phyloP scores from a whole-genome alignment of 2,329 filamentous ascomycete species.

The Aspergillus flavus region DNA sequence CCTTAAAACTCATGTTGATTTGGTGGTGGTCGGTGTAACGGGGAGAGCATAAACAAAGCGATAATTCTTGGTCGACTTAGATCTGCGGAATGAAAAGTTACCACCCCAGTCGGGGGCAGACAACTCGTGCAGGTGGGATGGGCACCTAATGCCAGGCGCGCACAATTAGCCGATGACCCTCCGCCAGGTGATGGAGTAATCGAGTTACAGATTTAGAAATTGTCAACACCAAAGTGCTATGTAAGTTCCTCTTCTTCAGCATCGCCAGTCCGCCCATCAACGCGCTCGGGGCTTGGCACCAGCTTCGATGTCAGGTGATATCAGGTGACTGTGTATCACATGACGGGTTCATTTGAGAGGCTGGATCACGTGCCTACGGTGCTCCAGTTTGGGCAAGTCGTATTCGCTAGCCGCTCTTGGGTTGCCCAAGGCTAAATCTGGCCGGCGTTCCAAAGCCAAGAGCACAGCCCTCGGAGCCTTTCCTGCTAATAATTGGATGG shows the following conservation, averaged over 20 bases:
- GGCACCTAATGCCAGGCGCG: neutral
- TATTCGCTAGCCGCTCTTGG: conserved; percentile 16
- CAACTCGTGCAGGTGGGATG: neutral
- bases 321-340: conserved; percentile 11
- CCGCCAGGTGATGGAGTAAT: neutral
- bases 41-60: conserved; percentile 11
- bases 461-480: conserved; percentile 4
- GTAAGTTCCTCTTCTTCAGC: conserved; percentile 2
- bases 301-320: conserved; percentile 17
- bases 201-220: neutral
- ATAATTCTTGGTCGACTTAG: conserved; percentile 3
- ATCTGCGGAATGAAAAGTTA: conserved; percentile 3
- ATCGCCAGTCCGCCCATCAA: conserved; percentile 7
- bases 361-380: too few species aligned
- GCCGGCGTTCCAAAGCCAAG: neutral
- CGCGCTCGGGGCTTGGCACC: conserved; percentile 21
- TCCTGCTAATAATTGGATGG: neutral
- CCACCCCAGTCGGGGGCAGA: neutral
- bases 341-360: neutral
- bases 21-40: conserved; percentile 1
- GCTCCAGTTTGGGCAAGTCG: conserved; percentile 7
- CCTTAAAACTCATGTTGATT: conserved; percentile 39
- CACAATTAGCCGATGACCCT: neutral
- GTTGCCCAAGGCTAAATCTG: conserved; percentile 9
- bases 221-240: conserved; percentile 2